Conservation (phyloP, 2,329 filamentous ascomycete species). For the Exserohilum turcica region DNA sequence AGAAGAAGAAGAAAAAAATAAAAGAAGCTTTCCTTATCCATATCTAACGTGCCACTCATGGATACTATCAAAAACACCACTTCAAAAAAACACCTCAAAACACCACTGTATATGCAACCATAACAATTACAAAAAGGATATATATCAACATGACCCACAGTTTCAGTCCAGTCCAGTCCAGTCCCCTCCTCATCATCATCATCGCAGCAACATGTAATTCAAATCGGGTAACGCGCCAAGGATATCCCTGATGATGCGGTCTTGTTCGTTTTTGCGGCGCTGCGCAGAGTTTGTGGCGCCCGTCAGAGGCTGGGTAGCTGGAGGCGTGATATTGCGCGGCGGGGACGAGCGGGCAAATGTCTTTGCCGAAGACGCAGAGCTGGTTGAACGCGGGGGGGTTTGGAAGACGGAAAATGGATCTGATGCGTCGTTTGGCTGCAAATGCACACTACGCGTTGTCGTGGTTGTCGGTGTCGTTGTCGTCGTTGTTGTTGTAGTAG, state of each 20-base stretch:
- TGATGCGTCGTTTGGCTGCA: conserved; percentile 11
- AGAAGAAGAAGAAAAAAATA: too few relatives aligned
- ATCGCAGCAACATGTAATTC: conserved; percentile 41
- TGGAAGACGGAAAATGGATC: conserved; percentile 38
- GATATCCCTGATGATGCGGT: conserved; percentile 33
- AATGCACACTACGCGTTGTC: too few relatives aligned
- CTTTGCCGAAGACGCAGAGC: conserved; percentile 16
- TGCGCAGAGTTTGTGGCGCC: conserved; percentile 32
- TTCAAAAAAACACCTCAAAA: background rate
- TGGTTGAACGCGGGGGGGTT: conserved; percentile 15
- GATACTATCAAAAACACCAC: background rate
- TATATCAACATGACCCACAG: too few relatives aligned
- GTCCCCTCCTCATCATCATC: background rate
- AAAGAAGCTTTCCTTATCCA: too few relatives aligned
- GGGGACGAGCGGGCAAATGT: conserved; percentile 29
- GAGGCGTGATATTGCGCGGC: conserved; percentile 22
- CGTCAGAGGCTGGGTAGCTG: conserved; percentile 29
- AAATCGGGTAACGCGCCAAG: conserved; percentile 38
- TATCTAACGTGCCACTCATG: too few relatives aligned
- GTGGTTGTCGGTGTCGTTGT: too few relatives aligned
- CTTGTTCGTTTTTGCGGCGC: conserved; percentile 36
- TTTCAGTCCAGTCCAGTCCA: too few relatives aligned
- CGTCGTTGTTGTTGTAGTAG: too few relatives aligned
- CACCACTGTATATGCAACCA: conserved; percentile 2
- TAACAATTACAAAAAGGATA: background rate